phyloP scores from a whole-genome alignment of 2,329 filamentous ascomycete genomes.

The Fusarium pseudograminearum region DNA sequence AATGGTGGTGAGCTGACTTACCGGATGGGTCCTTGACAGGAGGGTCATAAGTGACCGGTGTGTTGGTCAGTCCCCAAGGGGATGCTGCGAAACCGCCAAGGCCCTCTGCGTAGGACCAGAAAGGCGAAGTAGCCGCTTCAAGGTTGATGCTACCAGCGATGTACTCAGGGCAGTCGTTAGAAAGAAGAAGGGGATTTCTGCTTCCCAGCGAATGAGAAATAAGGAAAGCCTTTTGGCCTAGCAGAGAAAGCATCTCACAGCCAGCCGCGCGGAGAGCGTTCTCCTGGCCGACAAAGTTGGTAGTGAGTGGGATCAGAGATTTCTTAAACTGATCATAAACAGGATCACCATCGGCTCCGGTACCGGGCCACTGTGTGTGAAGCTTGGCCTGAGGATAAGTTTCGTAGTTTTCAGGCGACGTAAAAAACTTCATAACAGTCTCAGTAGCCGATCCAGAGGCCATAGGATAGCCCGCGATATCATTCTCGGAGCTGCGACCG shows the following conservation, averaged over 20 bases:
- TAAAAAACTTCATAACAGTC: slow-evolving; percentile 33
- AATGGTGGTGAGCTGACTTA: neutral
- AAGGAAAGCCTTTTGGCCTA: slow-evolving; percentile 35
- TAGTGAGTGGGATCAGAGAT: slow-evolving; percentile 33
- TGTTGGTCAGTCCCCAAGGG: slow-evolving; percentile 33
- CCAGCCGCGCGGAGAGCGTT: slow-evolving; percentile 29
- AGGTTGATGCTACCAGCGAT: slow-evolving; percentile 38
- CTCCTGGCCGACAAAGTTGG: slow-evolving; percentile 30
- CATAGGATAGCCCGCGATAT: slow-evolving; percentile 13
- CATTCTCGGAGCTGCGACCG: slow-evolving; percentile 25
- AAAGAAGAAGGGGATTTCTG: slow-evolving; percentile 29
- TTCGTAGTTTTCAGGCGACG: slow-evolving; percentile 22
- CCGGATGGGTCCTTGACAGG: slow-evolving; percentile 28
- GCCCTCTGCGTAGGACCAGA: slow-evolving; percentile 36
- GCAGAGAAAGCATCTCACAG: slow-evolving; percentile 35
- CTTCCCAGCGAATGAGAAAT: slow-evolving; percentile 38
- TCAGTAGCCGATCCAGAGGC: slow-evolving; percentile 21
- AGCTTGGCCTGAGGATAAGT: slow-evolving; percentile 32
- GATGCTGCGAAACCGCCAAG: slow-evolving; percentile 21
- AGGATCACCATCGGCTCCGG: slow-evolving; percentile 21
- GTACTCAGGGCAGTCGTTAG: slow-evolving; percentile 31
- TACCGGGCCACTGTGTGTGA: slow-evolving; percentile 39
- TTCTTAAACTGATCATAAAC: slow-evolving; percentile 37
- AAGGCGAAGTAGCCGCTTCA: slow-evolving; percentile 33
- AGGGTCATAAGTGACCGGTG: slow-evolving; percentile 33